Conservation (phyloP, 2,329 filamentous ascomycete species). For the Stemphylium vesicarium region DNA sequence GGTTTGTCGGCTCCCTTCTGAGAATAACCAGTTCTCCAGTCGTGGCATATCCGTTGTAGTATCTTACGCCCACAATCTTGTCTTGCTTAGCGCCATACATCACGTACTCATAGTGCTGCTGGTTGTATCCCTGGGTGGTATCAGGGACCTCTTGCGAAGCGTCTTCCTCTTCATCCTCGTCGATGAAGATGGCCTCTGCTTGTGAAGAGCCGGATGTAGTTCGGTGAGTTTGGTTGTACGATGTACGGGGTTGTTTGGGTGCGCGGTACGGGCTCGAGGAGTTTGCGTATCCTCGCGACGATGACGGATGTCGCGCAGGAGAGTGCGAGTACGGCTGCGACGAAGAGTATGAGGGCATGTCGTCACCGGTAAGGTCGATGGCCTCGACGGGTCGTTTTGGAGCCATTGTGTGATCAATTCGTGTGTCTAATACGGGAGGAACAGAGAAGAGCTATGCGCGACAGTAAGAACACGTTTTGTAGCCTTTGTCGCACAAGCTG, state of each 20-base stretch:
- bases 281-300: too few species aligned
- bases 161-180: conserved; percentile 39
- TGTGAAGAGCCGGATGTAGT: conserved; percentile 33
- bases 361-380: conserved; percentile 17
- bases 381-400: conserved; percentile 12
- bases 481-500: conserved; percentile 1
- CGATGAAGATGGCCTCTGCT: conserved; percentile 32
- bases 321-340: too few species aligned
- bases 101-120: conserved; percentile 30
- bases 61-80: conserved; percentile 65
- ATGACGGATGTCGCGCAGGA: too few species aligned
- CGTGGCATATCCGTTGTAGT: conserved; percentile 46
- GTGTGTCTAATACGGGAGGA: not conserved
- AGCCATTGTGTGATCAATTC: conserved; percentile 7
- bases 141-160: conserved; percentile 39
- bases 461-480: not conserved
- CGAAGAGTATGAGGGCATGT: conserved; percentile 14
- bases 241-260: conserved; percentile 38
- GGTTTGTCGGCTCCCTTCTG: conserved; percentile 70
- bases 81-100: conserved; percentile 51
- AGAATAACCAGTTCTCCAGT: conserved; percentile 42
- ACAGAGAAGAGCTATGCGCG: not conserved
- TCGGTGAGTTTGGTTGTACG: conserved; percentile 11
- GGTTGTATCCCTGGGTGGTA: conserved; percentile 32
- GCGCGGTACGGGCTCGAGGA: conserved; percentile 17